Percentiles rank a stretch among this genome's conserved stretches.
These are phyloP conservation scores for Boechera stricta DNA, from an alignment of 345 rosid species.

Conservation along the genomic window DNA sequence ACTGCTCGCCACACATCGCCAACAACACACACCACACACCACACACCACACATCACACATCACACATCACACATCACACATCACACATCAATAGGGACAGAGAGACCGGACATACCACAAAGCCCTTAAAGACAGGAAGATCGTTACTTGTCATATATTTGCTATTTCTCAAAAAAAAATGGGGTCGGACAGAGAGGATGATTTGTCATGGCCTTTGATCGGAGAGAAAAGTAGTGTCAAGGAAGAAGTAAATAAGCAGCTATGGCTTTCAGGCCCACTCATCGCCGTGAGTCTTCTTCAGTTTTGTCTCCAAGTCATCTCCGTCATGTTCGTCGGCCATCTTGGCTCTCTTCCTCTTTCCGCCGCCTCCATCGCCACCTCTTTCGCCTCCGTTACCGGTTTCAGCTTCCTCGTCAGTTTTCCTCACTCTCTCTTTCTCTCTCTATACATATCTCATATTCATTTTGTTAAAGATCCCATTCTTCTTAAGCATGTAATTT, in stretches of 20 bases:
- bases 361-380: slow-evolving; percentile 57
- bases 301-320: slow-evolving; percentile 40
- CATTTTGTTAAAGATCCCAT: not conserved
- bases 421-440: not conserved
- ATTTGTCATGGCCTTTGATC: slow-evolving; percentile 30
- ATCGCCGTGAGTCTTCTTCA: slow-evolving; percentile 42
- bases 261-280: slow-evolving; percentile 42
- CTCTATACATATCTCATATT: not conserved
- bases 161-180: not conserved
- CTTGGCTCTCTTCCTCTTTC: slow-evolving; percentile 67
- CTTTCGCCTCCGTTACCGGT: slow-evolving; percentile 57
- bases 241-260: slow-evolving; percentile 47
- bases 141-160: not conserved
- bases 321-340: slow-evolving; percentile 68
- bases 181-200: slow-evolving; percentile 26
- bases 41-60: not conserved
- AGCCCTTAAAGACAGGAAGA: slow-evolving; percentile 12
- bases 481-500: not conserved
- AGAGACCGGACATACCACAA: slow-evolving; percentile 16
- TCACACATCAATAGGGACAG: slow-evolving; percentile 7
- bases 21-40: not conserved
- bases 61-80: slow-evolving; percentile 11
- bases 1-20: not conserved
- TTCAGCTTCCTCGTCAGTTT: slow-evolving; percentile 56
- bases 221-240: slow-evolving; percentile 16